Evolutionary conservation across 495 filamentous ascomycete genomes (phyloP), one percentile per base, ranked within the genome.

Genomic region (Aspergillus ostianus): DNA sequence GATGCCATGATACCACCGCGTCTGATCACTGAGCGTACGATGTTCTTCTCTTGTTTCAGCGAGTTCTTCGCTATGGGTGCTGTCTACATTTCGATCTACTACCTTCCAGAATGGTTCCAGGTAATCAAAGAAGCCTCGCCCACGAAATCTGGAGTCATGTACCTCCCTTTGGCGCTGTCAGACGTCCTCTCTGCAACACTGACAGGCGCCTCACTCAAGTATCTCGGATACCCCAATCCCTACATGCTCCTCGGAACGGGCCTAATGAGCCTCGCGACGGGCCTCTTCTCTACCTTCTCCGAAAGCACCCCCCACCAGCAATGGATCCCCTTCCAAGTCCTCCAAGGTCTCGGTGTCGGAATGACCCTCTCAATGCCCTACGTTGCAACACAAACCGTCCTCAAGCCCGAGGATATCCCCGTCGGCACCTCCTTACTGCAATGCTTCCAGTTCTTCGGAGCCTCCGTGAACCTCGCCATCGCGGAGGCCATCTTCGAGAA

Each of bases 161-260:
- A 70, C 8, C 67, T 79, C 2, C 75, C 76, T 0, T 59, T 74
- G 6, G 71, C 78, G 67, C 48, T 79, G n/a, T 66, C 69, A 9
- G 67, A 65, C 1, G 73, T 77, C 46, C 57, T 77, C 6, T 61
- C 66, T 0, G 71, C 71, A 12, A 61, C 78, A 0, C 23, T 64
- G 5, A 46, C 63, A 0, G 89, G 91, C 23, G 74, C 71, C 2
- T 36, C 80, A 8, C 80, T 89, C 44, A 85, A 83, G 1, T 60
- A 73, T 0, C 70, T 84, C 27, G 89, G 90, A 1, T 89, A 91
- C 65, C 90, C 90, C 70, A 80, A 83, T 0, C 88, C 89, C 2
- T 87, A 87, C 64, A 81, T 90, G 69, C 76, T 87, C 21, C 53
- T 73, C 10, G 79, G 83, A 10, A 72, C 82, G 12, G 73, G 80